Base-by-base conservation (phyloP, 2,329 filamentous ascomycete genomes). In the Pestalotiopsis sp. region DNA sequence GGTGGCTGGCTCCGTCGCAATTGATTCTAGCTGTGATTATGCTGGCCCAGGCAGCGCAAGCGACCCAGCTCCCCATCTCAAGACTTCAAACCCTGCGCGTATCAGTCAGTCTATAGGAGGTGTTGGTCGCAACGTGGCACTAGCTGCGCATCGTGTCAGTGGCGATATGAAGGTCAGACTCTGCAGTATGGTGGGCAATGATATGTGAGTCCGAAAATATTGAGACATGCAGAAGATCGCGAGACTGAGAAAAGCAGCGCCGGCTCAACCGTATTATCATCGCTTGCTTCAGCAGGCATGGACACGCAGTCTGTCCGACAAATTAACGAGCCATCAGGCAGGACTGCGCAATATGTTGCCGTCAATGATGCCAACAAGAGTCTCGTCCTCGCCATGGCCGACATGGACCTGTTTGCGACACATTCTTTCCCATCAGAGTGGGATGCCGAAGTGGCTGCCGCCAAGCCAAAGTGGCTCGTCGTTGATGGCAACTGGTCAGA, bases 361-460 rank as follows among this genome's bases (percentile, higher is more conserved):
- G 85, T 98, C 72, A 99, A 98, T 78, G 93, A 97, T 76, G 84
- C 85, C 0, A 89, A 91, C 69, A 97, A 94, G 79, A 92, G 95
- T 71, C 88, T 99, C 2, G 86, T 95, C n/a, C 81, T 98, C 71
- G 95, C 94, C 61, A 97, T 98, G 94, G 95, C 95, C 4, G 96
- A 98, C 77, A 98, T 98, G 94, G 88, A 86, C 67, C 95, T 97
- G 74, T 88, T 97, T 62, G 86, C 90, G n/a, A 77, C 81, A 17
- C 82, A 86, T 70, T 83, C 84, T 0, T 86, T 87, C 70, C 79
- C 85, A 0, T 78, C 84, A 9, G 82, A 86, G 72, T 94, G 91
- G 90, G 85, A 86, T 64, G 85, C 89, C 1, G 83, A 88, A 36
- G 81, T 94, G 7, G 79, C 82, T 13, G 80, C 83, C 3, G 83